Evolutionary conservation across 192 early-diverging fungal species (phyloP).

Genomic region (Umbelopsis ramanniana): DNA sequence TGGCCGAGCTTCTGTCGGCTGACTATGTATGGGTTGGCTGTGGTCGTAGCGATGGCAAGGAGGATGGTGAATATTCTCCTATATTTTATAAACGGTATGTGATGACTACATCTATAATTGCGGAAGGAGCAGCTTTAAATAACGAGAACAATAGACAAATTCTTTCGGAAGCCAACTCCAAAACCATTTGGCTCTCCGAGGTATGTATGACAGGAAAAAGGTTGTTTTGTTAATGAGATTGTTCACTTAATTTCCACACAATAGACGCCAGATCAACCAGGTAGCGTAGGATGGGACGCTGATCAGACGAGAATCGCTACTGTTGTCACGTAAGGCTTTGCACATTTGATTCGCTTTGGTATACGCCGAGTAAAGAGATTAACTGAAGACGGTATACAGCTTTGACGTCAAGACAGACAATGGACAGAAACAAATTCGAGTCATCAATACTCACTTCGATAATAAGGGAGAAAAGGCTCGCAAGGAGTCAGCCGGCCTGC

Average conservation of each 20-base stretch:
- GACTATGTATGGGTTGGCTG: conserved; percentile 43
- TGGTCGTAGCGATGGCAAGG: conserved; percentile 40
- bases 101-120: neutral
- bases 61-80: conserved; percentile 39
- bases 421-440: conserved; percentile 24
- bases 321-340: conserved; percentile 31
- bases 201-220: conserved; percentile 13
- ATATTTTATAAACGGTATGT: conserved; percentile 47
- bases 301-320: conserved; percentile 36
- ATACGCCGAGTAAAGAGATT: neutral
- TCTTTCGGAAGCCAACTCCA: conserved; percentile 15
- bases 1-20: conserved; percentile 27
- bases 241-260: neutral
- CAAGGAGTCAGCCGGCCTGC: conserved; percentile 29
- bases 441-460: conserved; percentile 45
- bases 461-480: conserved; percentile 25
- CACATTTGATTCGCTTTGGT: conserved; percentile 8
- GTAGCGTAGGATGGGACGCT: conserved; percentile 44
- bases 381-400: neutral
- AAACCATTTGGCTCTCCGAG: conserved; percentile 42
- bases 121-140: neutral
- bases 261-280: conserved; percentile 39
- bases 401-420: neutral
- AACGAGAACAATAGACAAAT: conserved; percentile 12
- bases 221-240: too few relatives aligned